phyloP scores from a whole-genome alignment of 2,329 filamentous ascomycete species.

The Chalara sp. region DNA sequence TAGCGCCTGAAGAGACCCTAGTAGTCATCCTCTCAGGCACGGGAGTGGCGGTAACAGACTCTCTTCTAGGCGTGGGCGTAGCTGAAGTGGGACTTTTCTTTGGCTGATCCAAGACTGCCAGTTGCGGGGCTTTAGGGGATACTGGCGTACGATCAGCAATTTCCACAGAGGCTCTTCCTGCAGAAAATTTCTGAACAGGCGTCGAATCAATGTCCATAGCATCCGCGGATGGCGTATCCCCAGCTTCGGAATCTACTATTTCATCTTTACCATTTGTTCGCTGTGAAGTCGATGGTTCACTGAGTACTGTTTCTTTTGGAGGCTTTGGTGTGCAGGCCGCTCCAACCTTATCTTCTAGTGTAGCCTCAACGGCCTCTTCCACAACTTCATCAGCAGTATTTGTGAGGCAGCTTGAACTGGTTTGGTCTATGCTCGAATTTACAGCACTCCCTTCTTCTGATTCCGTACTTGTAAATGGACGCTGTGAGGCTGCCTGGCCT shows the following conservation, averaged over 20 bases:
- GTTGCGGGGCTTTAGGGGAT: background rate
- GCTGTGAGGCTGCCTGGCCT: conserved; percentile 33
- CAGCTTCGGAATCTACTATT: conserved; percentile 22
- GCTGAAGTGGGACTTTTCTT: conserved; percentile 11
- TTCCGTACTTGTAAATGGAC: background rate
- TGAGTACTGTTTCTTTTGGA: too few species aligned
- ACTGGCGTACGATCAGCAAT: conserved; percentile 5
- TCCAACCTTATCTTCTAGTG: conserved; percentile 14
- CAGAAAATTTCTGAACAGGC: conserved; percentile 22
- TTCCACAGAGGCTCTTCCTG: conserved; percentile 12
- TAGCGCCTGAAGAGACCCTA: conserved; percentile 61
- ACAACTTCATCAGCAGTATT: conserved; percentile 18
- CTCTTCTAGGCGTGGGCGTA: conserved; percentile 15
- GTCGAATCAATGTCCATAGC: conserved; percentile 21
- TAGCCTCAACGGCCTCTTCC: conserved; percentile 19
- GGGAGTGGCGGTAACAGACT: conserved; percentile 20
- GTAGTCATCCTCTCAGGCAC: conserved; percentile 56
- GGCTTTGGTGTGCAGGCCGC: background rate
- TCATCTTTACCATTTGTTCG: conserved; percentile 10
- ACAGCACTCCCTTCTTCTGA: background rate
- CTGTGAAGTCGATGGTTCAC: conserved; percentile 4
- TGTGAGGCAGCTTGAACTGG: conserved; percentile 8
- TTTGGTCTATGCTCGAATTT: conserved; percentile 1
- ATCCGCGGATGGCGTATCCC: conserved; percentile 16
- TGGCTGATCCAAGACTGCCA: conserved; percentile 4